These are phyloP conservation scores for Catenaria anguillulae DNA, from an alignment of 371 early-diverging fungal species.

Conservation along the genomic window DNA sequence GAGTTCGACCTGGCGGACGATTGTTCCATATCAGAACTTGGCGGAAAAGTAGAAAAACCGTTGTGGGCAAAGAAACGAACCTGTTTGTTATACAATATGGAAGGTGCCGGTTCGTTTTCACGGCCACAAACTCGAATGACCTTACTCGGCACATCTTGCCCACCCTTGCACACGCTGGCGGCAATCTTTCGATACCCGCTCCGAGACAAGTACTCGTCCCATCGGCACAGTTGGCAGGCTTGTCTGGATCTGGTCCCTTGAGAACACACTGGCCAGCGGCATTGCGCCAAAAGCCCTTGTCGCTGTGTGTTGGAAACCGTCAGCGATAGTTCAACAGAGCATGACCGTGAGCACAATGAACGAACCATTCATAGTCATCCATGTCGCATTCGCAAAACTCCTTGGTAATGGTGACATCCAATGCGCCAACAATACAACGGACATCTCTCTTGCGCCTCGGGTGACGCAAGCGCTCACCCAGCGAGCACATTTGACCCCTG, in stretches of 20 bases:
- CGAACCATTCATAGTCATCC: constrained; percentile 28
- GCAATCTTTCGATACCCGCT: constrained; percentile 2
- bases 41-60: no score
- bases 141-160: not conserved
- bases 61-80: not conserved
- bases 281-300: not conserved
- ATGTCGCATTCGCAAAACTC: constrained; percentile 25
- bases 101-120: not conserved
- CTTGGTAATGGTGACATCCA: constrained; percentile 9
- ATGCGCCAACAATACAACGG: constrained; percentile 20
- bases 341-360: not conserved
- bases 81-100: not conserved
- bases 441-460: constrained; percentile 21
- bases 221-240: not conserved
- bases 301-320: not conserved
- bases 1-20: not conserved
- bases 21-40: no score
- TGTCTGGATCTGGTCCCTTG: not conserved
- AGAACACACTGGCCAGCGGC: not conserved
- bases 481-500: not conserved
- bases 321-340: not conserved
- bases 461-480: constrained; percentile 16
- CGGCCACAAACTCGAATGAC: not conserved
- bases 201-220: not conserved
- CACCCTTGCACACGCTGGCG: constrained; percentile 1